These are phyloP conservation scores for Cyclotella choctawhatcheeana DNA, from an alignment of 108 stramenopile genomes.

Conservation along the genomic window DNA sequence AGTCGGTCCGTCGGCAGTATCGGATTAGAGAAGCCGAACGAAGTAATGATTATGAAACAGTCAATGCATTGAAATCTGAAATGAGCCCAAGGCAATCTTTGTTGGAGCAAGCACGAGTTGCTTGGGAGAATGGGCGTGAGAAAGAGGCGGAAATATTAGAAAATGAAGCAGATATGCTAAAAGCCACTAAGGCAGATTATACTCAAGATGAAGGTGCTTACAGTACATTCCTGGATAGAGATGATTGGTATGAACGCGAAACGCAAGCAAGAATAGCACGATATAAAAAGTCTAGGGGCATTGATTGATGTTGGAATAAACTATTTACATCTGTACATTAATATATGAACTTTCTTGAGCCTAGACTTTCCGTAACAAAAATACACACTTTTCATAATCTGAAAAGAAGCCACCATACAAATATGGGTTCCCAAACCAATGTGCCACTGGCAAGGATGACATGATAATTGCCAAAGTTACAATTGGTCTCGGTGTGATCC, in stretches of 20 bases:
- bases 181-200: conserved; percentile 73
- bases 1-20: conserved; percentile 78
- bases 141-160: conserved; percentile 60
- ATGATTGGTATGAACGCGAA: conserved; percentile 91
- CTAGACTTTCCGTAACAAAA: conserved; percentile 20
- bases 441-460: conserved; percentile 59
- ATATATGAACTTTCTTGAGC: too few species aligned
- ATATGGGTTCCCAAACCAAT: conserved; percentile 58
- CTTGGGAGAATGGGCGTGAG: conserved; percentile 63
- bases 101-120: conserved; percentile 62
- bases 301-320: neutral
- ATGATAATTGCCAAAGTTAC: conserved; percentile 54
- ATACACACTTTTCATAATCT: conserved; percentile 31
- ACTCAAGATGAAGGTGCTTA: conserved; percentile 88
- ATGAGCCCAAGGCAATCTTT: conserved; percentile 74
- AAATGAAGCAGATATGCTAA: conserved; percentile 78
- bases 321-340: neutral
- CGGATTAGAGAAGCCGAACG: conserved; percentile 74
- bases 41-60: conserved; percentile 61
- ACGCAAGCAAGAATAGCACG: conserved; percentile 63
- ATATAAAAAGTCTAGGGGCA: conserved; percentile 45
- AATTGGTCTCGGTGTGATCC: conserved; percentile 43
- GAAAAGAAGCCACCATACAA: conserved; percentile 40
- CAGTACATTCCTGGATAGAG: conserved; percentile 81
- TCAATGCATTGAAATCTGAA: conserved; percentile 51